Evolutionary conservation across 345 rosid genomes (phyloP).

Genomic region (Jatropha curcas): DNA sequence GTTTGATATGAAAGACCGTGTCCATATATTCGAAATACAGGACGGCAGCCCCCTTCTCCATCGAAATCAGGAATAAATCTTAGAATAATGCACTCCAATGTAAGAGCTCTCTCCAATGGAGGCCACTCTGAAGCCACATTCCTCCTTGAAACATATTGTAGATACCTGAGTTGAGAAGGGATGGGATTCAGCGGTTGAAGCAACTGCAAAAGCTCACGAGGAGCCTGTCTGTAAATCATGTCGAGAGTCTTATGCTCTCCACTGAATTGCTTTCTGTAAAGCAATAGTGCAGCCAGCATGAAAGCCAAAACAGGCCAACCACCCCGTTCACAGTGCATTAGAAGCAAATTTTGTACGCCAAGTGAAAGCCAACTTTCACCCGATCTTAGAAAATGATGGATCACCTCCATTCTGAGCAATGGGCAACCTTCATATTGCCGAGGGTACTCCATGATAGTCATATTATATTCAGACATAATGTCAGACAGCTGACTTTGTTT

Average conservation of each 20-base stretch:
- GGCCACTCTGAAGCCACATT: conserved; percentile 90
- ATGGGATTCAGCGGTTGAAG: conserved; percentile 79
- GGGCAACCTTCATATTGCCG: conserved; percentile 93
- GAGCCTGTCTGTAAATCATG: conserved; percentile 91
- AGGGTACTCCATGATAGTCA: conserved; percentile 97
- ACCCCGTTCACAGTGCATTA: conserved; percentile 90
- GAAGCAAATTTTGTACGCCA: conserved; percentile 65
- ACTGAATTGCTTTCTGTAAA: conserved; percentile 79
- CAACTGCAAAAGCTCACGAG: conserved; percentile 76
- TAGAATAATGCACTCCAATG: conserved; percentile 80
- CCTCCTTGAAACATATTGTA: conserved; percentile 90
- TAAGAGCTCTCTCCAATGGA: conserved; percentile 84
- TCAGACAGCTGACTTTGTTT: conserved; percentile 55
- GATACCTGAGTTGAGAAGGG: conserved; percentile 86
- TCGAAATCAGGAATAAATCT: conserved; percentile 73
- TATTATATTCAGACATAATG: conserved; percentile 64
- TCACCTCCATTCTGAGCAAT: conserved; percentile 70
- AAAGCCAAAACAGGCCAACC: conserved; percentile 92
- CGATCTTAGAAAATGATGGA: conserved; percentile 90
- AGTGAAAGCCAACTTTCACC: conserved; percentile 95
- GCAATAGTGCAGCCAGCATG: conserved; percentile 75
- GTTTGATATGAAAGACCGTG: conserved; percentile 69
- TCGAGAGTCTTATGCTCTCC: conserved; percentile 87
- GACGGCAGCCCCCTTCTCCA: conserved; percentile 79
- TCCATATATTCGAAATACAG: conserved; percentile 81